Base-by-base conservation (phyloP, 164 flowering plant species). In the Cinnamomum chago region DNA sequence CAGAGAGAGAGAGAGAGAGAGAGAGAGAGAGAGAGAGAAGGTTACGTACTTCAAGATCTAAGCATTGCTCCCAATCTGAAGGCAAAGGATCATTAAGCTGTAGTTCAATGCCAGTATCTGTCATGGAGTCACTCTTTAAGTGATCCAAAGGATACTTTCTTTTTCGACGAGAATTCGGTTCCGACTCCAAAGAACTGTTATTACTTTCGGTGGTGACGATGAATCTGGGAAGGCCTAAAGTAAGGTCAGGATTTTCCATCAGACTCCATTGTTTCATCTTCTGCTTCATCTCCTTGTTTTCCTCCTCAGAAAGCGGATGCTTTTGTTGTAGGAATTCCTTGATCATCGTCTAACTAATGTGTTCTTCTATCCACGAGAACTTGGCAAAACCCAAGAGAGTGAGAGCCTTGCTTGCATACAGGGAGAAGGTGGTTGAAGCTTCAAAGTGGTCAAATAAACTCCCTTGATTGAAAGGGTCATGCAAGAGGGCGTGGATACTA, bases 31-130 rank as follows among this genome's bases (percentile, higher is more conserved):
- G 47, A 40, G 47, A 40, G 47, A 4, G 35, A 4, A 0, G 35
- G 35, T 30, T 30, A 30, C 17, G 18, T 81, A 89, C 93, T 72
- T 85, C 77, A 76, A 86, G 88, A 80, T 89, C 93, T 80, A 86
- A 89, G 78, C 87, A 89, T 62, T 85, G 92, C 78, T 89, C 90
- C 92, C 92, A 89, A 77, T 87, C 89, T 71, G 77, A 50, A 11
- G 90, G 89, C 25, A 85, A 80, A 40, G 85, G 89, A 40, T 84
- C 84, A 67, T 81, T 83, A 22, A 80, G 82, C 27, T 89, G 90
- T 76, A 87, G 88, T 75, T 89, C 89, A 76, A 85, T 76, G 74
- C 76, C 83, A 2, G 81, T 50, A 47, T 81, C 83, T 28, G 62
- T 22, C 17, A 52, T 67, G 35, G 75, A 70, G 28, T 74, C 72